Base-by-base conservation (phyloP, 2,329 filamentous ascomycete genomes). In the Penicillium sp. region DNA sequence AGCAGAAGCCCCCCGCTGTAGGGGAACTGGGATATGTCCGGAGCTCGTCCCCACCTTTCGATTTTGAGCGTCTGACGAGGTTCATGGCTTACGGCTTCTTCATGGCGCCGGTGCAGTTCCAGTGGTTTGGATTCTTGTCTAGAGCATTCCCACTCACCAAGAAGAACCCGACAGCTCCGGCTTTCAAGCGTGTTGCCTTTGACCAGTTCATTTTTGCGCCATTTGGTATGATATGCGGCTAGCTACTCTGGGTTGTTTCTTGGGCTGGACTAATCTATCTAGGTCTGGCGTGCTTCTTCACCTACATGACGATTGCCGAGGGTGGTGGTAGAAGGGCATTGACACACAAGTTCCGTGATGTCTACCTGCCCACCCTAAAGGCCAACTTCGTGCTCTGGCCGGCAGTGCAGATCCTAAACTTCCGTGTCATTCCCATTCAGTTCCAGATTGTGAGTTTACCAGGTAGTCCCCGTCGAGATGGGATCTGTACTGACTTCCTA, bases 61-160 rank as follows among this genome's bases (percentile, higher is more conserved):
- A 98, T 71, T 97, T 97, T 63, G 93, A 97, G 73, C 83, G 93
- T 43, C 76, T 96, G 55, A 91, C 88, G 2, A 80, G 93, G 42
- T 98, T 97, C 75, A 96, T 97, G 88, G 85, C 87, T 5, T 98
- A 97, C 69, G 89, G 89, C 66, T 96, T 97, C 73, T 80, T 86
- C 65, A 96, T 97, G 88, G 89, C 93, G 4, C 93, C 93, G 0
- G 63, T 96, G 29, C 91, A 97, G 69, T 95, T 95, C 74, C 85
- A 88, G 67, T 98, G 93, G 93, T 97, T 97, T 72, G 80, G 82
- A 45, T 90, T 95, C 69, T 75, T 98, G 56, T 85, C 83, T 31
- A 78, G 76, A 57, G 77, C 82, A 9, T 98, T 98, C 64, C 93
- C 93, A 5, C 83, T 96, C 44, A 86, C 84, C 45, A 88, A 91